Evolutionary conservation across 768 basidiomycete genomes (phyloP), one percentile per base, ranked within the genome.

Genomic region (Pulveroboletus ravenelii): DNA sequence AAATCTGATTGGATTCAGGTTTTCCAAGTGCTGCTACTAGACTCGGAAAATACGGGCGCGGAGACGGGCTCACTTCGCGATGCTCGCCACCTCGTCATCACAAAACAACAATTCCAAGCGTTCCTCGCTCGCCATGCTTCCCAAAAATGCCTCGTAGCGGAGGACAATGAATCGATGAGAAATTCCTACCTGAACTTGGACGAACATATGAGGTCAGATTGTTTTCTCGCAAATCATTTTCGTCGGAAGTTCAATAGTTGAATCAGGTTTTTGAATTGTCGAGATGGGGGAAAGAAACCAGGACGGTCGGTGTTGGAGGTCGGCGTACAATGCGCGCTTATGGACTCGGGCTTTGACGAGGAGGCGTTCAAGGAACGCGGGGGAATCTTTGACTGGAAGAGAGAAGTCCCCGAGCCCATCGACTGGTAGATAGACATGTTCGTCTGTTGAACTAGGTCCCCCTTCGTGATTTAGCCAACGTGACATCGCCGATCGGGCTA

Each of bases 161-260:
- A 74, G 53, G 59, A 64, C 40, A 74, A 74, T 44, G 64, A 72
- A 10, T 47, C 64, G 2, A 74, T 74, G 72, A 69, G 61, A 23
- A 70, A 73, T 41, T 73, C 71, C 2, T 74, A 74, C 45, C 52
- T 74, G 5, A 64, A 66, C 35, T 45, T 74, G 30, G 73, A 74
- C 38, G 72, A 74, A 54, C 42, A 64, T 8, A 72, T 73, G 73
- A 59, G 73, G 73, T 66, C 25, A 36, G 7, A 58, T 51, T 5
- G 3, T 13, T 27, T 15, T 20, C 20, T 5, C 3, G 6, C 17
- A 1, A n/a, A 20, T 17, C 9, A 27, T 10, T n/a, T 8, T 4
- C 8, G 35, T 30, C 8, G 2, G 34, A 43, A 27, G 5, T 36
- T 50, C 48, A 32, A 58, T 2, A 7, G 37, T 14, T 29, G 17